Evolutionary conservation across 495 filamentous ascomycete species (phyloP).

Genomic region (Viridothelium virens): DNA sequence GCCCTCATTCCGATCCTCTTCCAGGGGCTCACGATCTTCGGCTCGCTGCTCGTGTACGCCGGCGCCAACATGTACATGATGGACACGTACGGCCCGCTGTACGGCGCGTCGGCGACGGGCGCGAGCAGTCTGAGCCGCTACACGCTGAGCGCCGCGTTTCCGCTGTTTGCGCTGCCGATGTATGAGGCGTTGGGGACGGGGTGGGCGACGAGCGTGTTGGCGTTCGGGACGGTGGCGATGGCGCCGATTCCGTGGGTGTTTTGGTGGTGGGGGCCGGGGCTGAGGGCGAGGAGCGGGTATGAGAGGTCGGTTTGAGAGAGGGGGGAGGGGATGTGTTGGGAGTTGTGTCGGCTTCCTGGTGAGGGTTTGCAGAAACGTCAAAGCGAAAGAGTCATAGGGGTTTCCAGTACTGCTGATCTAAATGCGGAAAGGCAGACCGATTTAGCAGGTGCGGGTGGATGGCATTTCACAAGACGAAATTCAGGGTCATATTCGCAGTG

Average conservation of each 20-base stretch:
- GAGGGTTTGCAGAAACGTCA: too few species aligned
- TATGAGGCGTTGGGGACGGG: slow-evolving; percentile 29
- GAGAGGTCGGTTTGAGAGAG: slow-evolving; percentile 21
- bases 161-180: slow-evolving; percentile 47
- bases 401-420: too few species aligned
- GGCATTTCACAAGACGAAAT: too few species aligned
- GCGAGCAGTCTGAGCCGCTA: slow-evolving; percentile 61
- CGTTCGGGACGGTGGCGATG: slow-evolving; percentile 38
- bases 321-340: too few species aligned
- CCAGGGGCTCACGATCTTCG: slow-evolving; percentile 30
- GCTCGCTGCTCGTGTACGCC: slow-evolving; percentile 20
- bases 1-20: slow-evolving; percentile 50
- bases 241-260: slow-evolving; percentile 41
- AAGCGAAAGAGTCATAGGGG: too few species aligned
- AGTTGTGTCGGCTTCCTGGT: too few species aligned
- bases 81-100: slow-evolving; percentile 51
- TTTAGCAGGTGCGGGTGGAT: too few species aligned
- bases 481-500: too few species aligned
- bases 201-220: slow-evolving; percentile 41
- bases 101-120: slow-evolving; percentile 53
- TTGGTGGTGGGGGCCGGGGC: slow-evolving; percentile 30
- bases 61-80: slow-evolving; percentile 42
- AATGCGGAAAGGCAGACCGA: too few species aligned
- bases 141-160: slow-evolving; percentile 55
- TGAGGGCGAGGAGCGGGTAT: slow-evolving; percentile 30